Base-by-base conservation (phyloP, 192 early-diverging fungal species). In the Bifiguratus adelaidae region DNA sequence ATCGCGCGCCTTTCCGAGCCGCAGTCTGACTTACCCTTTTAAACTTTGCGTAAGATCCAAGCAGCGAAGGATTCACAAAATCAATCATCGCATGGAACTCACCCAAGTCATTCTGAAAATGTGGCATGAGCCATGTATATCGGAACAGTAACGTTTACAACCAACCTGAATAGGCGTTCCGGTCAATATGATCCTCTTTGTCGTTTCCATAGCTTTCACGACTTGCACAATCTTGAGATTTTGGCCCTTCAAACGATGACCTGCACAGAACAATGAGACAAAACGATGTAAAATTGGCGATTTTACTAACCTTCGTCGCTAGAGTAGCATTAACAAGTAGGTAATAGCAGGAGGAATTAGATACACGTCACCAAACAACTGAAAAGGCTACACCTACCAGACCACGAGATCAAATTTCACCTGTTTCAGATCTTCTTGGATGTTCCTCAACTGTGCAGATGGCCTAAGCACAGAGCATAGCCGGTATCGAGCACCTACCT, bases 11-110 rank as follows among this genome's bases (percentile, higher is more conserved):
- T 20, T 23, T 9, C 7, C 21, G 21, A 8, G 4, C n/a, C n/a
- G 32, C 32, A 9, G 16, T 40, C 15, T 7, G 4, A 27, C 47
- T 29, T 40, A 51, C 55, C 25, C 52, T 56, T 35, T 67, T 67
- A 38, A 67, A 73, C 3, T 53, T 21, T 0, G 43, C 36, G 23
- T 65, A 63, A 23, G 30, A 57, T 8, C 66, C 71, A 11, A 74
- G 50, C 7, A 74, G 29, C 3, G 55, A 57, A 1, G 71, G 71
- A 44, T 74, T 70, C 3, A 71, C 56, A 47, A 70, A 73, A 19
- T 74, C 57, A 15, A 70, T 53, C 70, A 74, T 74, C 3, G 61
- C 28, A 40, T 42, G 68, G 20, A 68, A 68, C 41, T 74, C 71
- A 8, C 55, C 52, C 2, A 74, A 41, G 38, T 74, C 60, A 24